Conservation (phyloP, 495 filamentous ascomycete genomes). For the Trichoderma parareesei region DNA sequence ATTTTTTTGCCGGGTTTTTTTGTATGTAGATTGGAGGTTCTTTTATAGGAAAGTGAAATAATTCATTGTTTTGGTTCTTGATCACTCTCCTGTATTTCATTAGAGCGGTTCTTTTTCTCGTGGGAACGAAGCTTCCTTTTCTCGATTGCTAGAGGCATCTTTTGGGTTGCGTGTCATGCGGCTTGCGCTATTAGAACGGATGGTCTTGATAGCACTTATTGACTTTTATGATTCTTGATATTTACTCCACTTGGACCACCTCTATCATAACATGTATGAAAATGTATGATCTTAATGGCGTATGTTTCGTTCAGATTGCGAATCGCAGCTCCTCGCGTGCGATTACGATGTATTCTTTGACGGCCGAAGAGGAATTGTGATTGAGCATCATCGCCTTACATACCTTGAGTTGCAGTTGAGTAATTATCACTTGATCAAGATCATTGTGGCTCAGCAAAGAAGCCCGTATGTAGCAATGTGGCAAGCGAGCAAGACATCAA, state of each 20-base stretch:
- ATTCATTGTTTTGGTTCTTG: neutral
- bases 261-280: no score
- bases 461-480: neutral
- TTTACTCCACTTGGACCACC: neutral
- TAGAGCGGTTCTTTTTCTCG: neutral
- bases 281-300: no score
- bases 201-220: constrained; percentile 4
- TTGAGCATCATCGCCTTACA: no score
- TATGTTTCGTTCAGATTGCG: no score
- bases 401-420: no score
- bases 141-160: neutral
- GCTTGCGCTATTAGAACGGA: constrained; percentile 1
- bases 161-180: neutral
- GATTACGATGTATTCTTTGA: no score
- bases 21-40: neutral
- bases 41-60: constrained; percentile 8
- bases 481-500: neutral
- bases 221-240: constrained; percentile 1
- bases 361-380: no score
- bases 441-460: no score
- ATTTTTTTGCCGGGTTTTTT: neutral
- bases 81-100: neutral
- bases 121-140: neutral
- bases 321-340: no score
- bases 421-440: no score